phyloP scores from a whole-genome alignment of 78 protist species.

The Tieghemostelium lacteum region DNA sequence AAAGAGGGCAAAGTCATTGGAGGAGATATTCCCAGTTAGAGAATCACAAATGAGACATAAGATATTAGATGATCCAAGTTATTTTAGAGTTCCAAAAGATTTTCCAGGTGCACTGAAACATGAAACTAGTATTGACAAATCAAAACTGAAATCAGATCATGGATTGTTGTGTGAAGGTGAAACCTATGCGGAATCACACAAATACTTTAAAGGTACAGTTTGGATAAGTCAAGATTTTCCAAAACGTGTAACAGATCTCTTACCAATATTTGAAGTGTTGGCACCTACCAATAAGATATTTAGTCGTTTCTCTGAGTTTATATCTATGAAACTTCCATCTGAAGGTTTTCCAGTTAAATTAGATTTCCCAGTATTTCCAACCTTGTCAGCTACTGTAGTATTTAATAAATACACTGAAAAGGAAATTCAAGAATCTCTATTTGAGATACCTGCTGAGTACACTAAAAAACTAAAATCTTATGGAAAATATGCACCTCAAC shows the following conservation, averaged over 20 bases:
- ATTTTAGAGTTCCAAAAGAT: constrained; percentile 24
- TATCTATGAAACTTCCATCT: constrained; percentile 53
- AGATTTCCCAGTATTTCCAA: constrained; percentile 64
- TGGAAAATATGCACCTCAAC: neutral
- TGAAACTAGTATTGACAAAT: constrained; percentile 12
- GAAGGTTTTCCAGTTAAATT: constrained; percentile 74
- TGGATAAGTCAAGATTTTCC: constrained; percentile 65
- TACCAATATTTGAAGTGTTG: constrained; percentile 64
- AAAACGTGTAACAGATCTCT: constrained; percentile 44
- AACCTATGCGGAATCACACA: constrained; percentile 21
- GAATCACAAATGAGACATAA: constrained; percentile 15
- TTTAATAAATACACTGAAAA: constrained; percentile 56
- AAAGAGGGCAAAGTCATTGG: neutral
- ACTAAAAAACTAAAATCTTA: neutral
- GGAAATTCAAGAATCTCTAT: neutral
- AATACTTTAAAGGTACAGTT: constrained; percentile 43
- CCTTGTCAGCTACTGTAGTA: constrained; percentile 70
- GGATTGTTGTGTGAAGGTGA: constrained; percentile 71
- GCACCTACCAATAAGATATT: constrained; percentile 65
- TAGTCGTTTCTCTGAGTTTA: constrained; percentile 42
- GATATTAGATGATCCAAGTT: neutral
- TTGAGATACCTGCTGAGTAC: constrained; percentile 17
- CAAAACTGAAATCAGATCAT: constrained; percentile 10
- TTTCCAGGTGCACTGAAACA: constrained; percentile 15
- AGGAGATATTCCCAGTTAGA: neutral